These are phyloP conservation scores for Talaromyces piceae DNA, from an alignment of 2,329 filamentous ascomycete genomes.

Conservation along the genomic window DNA sequence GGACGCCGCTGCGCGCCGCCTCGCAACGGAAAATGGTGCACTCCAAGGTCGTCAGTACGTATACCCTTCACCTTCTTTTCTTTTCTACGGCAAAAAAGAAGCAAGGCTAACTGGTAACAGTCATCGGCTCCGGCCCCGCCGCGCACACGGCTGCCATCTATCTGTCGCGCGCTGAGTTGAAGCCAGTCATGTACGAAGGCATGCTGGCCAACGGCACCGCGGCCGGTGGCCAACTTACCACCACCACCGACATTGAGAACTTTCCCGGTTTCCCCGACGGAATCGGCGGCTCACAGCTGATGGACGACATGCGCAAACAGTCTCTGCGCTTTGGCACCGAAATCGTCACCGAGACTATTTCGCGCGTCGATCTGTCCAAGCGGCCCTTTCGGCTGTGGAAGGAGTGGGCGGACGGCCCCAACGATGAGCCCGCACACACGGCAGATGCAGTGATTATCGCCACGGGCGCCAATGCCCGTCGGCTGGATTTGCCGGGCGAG, in stretches of 20 bases:
- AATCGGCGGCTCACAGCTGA: slow-evolving; percentile 79
- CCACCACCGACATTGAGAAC: slow-evolving; percentile 97
- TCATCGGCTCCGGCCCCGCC: slow-evolving; percentile 85
- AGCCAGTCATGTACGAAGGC: slow-evolving; percentile 93
- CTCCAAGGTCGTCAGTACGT: slow-evolving; percentile 81
- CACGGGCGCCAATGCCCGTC: slow-evolving; percentile 84
- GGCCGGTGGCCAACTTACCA: slow-evolving; percentile 92
- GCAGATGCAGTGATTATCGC: slow-evolving; percentile 90
- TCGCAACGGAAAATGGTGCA: slow-evolving; percentile 63
- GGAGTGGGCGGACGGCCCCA: slow-evolving; percentile 70
- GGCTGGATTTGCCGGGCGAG: slow-evolving; percentile 77
- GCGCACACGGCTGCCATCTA: slow-evolving; percentile 98
- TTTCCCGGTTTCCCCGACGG: slow-evolving; percentile 89
- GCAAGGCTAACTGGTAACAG: background rate
- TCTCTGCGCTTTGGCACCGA: slow-evolving; percentile 87
- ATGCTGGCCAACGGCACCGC: slow-evolving; percentile 97
- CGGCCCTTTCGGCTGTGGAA: slow-evolving; percentile 90
- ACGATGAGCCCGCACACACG: slow-evolving; percentile 66
- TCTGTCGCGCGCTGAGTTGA: slow-evolving; percentile 85
- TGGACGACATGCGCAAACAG: slow-evolving; percentile 93
- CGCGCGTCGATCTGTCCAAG: slow-evolving; percentile 73
- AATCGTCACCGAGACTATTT: slow-evolving; percentile 84
- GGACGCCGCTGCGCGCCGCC: slow-evolving; percentile 32
- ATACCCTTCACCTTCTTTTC: background rate
- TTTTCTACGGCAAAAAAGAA: background rate